Base-by-base conservation (phyloP, 1,139 yeast genomes). In the Nakaseomyces nivariensis region DNA sequence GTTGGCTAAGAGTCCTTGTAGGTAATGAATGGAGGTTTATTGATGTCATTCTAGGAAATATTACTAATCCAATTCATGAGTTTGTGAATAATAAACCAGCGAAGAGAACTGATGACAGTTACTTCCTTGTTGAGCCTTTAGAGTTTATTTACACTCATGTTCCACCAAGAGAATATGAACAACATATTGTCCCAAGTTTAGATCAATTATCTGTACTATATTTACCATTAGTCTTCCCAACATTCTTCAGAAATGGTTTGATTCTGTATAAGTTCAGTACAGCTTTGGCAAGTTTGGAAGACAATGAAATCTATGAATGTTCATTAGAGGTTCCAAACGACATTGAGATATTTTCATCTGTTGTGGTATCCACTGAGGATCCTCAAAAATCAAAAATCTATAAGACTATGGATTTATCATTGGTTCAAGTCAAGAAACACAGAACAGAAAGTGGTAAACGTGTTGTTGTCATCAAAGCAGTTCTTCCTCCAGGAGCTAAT, bases 201-300 rank as follows among this genome's bases (percentile, higher is more conserved):
- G 89, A 86, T 55, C 85, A 86, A 45, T 76, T 79, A 55, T 80
- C 85, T 40, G 92, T 94, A 17, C 75, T 88, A 55, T 79, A 89
- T 47, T 71, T 90, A 48, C 98, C 97, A 0, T 75, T 95, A 44
- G 80, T 85, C 13, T 87, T 88, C 61, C 92, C 96, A 1, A 85
- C 90, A 0, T 88, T 84, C 57, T 79, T 84, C 66, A 73, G 71
- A 42, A 77, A 79, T 58, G 72, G 73, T 3, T 64, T 90, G 41
- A 72, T 72, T 51, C 74, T 89, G 52, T 71, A 78, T 54, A 83
- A 81, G 62, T 90, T 77, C 67, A 85, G 87, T 64, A 83, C 87
- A 54, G 87, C 95, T 0, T 70, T 88, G 54, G 79, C 92, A 3
- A 77, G 84, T 54, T 68, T 90, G 56, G 74, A 77, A 50, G 94